Evolutionary conservation across 2,329 filamentous ascomycete species (phyloP).

Genomic region (Xylaria sp.): DNA sequence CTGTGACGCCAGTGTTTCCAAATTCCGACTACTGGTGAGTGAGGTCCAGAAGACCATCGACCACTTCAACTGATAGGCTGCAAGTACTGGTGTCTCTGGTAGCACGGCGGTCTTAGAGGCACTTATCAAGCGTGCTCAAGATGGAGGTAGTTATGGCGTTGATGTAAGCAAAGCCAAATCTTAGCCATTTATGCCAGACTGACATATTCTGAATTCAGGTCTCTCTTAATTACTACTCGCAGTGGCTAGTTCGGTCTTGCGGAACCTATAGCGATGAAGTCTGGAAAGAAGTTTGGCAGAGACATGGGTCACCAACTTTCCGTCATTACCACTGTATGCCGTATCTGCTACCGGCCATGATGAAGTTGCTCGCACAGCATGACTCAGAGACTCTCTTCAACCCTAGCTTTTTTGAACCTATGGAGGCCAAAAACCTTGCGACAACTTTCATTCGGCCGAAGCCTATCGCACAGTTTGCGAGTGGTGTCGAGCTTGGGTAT

Average conservation of each 20-base stretch:
- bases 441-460: conserved; percentile 48
- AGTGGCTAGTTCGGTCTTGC: conserved; percentile 47
- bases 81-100: conserved; percentile 50
- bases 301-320: conserved; percentile 54
- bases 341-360: conserved; percentile 47
- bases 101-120: conserved; percentile 49
- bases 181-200: not conserved
- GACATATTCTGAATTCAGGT: conserved; percentile 15
- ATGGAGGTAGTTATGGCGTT: conserved; percentile 48
- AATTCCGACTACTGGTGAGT: conserved; percentile 35
- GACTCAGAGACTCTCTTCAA: conserved; percentile 49
- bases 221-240: conserved; percentile 49
- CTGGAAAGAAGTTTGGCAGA: conserved; percentile 30
- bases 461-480: conserved; percentile 50
- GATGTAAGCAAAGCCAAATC: conserved; percentile 44
- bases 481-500: conserved; percentile 48
- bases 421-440: conserved; percentile 37
- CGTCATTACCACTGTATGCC: conserved; percentile 57
- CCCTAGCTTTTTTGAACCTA: conserved; percentile 53
- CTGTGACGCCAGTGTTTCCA: conserved; percentile 38
- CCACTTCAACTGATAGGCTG: not conserved
- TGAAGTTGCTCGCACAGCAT: conserved; percentile 48
- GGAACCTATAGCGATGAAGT: conserved; percentile 45
- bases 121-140: conserved; percentile 45
- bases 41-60: not conserved